phyloP scores from a whole-genome alignment of 352 stramenopile genomes.

The Stephanocyclus meneghinianus region DNA sequence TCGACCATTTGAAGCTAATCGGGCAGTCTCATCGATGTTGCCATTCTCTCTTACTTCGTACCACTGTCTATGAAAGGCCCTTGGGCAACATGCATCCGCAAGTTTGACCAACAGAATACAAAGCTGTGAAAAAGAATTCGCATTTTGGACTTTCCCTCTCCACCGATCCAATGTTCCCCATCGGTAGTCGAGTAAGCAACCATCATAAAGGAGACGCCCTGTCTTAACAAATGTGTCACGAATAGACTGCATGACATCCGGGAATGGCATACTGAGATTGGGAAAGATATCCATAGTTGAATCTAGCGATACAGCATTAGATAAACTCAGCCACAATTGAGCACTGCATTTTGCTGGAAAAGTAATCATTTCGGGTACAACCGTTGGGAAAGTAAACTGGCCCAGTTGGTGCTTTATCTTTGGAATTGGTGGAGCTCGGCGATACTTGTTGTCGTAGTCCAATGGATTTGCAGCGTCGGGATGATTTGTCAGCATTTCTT shows the following conservation, averaged over 20 bases:
- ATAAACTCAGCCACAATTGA: constrained; percentile 10
- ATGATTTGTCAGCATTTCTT: constrained; percentile 11
- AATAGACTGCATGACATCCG: constrained; percentile 59
- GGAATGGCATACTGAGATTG: constrained; percentile 27
- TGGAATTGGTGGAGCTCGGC: constrained; percentile 32
- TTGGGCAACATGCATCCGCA: constrained; percentile 60
- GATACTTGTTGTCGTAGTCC: constrained; percentile 49
- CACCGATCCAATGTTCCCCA: constrained; percentile 61
- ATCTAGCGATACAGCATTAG: constrained; percentile 7
- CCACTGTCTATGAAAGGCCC: constrained; percentile 66
- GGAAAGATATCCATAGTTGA: constrained; percentile 6
- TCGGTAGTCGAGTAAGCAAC: constrained; percentile 55
- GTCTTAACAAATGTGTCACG: constrained; percentile 60
- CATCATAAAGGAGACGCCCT: constrained; percentile 49
- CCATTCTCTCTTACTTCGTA: constrained; percentile 44
- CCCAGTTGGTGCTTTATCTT: constrained; percentile 43
- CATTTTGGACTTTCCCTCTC: constrained; percentile 50
- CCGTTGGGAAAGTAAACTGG: constrained; percentile 20
- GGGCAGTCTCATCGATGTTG: not conserved
- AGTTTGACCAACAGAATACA: constrained; percentile 60
- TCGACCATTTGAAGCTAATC: constrained; percentile 11
- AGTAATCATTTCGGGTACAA: constrained; percentile 15
- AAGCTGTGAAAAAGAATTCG: constrained; percentile 57
- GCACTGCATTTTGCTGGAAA: constrained; percentile 27
- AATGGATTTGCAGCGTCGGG: constrained; percentile 50